Percentiles rank a stretch among this genome's conserved stretches.
phyloP scores from a whole-genome alignment of 257 asterid genomes.

The Solanum corneliomulleri region DNA sequence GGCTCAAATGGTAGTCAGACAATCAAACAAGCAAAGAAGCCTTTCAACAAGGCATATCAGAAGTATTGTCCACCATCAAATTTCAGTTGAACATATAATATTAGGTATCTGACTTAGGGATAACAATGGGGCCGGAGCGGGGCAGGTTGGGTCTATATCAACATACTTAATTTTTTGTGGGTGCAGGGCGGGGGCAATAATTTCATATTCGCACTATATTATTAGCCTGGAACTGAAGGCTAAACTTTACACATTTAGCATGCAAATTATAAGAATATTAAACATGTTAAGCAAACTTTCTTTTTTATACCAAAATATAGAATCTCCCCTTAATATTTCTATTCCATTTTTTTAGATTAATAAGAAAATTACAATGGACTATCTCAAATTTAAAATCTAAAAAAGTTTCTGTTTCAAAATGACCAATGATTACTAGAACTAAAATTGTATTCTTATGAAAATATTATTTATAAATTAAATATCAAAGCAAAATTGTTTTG shows the following conservation, averaged over 20 bases:
- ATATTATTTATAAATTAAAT: too few species aligned
- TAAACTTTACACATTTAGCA: too few species aligned
- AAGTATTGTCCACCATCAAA: not conserved
- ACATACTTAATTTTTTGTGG: too few species aligned
- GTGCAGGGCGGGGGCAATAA: too few species aligned
- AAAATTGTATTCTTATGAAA: not conserved
- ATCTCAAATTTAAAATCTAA: not conserved
- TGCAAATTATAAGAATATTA: too few species aligned
- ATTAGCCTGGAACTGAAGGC: too few species aligned
- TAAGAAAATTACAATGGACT: not conserved
- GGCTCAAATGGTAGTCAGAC: not conserved
- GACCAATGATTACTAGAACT: too few species aligned
- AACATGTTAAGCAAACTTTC: not conserved
- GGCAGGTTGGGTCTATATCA: too few species aligned
- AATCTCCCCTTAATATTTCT: not conserved
- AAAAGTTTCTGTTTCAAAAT: not conserved
- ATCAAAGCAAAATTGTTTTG: too few species aligned
- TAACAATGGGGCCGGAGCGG: too few species aligned
- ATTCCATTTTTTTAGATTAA: not conserved
- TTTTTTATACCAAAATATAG: too few species aligned
- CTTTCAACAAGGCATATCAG: not conserved
- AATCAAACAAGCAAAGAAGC: not conserved
- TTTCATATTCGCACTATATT: too few species aligned
- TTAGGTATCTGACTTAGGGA: not conserved
- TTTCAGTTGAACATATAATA: not conserved